These are phyloP conservation scores for Gliomastix tumulicola DNA, from an alignment of 2,329 filamentous ascomycete species.

Conservation along the genomic window DNA sequence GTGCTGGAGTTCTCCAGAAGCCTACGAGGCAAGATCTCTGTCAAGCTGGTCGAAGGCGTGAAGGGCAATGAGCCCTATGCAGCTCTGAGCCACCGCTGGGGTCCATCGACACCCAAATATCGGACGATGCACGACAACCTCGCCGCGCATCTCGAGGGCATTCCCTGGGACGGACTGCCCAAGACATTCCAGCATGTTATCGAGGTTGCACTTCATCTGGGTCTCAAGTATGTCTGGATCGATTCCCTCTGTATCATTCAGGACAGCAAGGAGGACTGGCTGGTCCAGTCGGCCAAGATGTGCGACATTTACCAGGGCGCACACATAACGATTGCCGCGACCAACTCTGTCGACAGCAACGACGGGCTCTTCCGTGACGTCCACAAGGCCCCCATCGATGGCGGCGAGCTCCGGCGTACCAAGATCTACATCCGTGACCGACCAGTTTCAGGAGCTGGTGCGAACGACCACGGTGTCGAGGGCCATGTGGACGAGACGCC, in stretches of 20 bases:
- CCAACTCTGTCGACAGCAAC: not conserved
- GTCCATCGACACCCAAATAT: not conserved
- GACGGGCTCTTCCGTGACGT: not conserved
- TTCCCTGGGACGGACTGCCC: constrained; percentile 4
- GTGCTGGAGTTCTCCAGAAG: not conserved
- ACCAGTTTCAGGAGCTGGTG: no score
- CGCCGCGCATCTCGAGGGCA: not conserved
- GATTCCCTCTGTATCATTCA: constrained; percentile 17
- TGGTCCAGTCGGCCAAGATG: constrained; percentile 8
- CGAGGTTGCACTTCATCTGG: constrained; percentile 5
- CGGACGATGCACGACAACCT: not conserved
- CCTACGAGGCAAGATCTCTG: not conserved
- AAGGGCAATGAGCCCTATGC: not conserved
- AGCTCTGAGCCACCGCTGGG: constrained; percentile 7
- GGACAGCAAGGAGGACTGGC: constrained; percentile 10
- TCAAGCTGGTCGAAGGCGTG: not conserved
- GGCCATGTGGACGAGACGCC: not conserved
- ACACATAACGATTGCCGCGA: constrained; percentile 3
- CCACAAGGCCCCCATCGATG: not conserved
- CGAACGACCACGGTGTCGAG: no score
- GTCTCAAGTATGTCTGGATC: constrained; percentile 14
- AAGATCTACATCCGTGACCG: not conserved
- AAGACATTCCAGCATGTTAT: constrained; percentile 12
- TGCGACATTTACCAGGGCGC: constrained; percentile 9
- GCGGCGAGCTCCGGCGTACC: not conserved